Evolutionary conservation across 805 yeast species (phyloP).

Genomic region (Candida orba): DNA sequence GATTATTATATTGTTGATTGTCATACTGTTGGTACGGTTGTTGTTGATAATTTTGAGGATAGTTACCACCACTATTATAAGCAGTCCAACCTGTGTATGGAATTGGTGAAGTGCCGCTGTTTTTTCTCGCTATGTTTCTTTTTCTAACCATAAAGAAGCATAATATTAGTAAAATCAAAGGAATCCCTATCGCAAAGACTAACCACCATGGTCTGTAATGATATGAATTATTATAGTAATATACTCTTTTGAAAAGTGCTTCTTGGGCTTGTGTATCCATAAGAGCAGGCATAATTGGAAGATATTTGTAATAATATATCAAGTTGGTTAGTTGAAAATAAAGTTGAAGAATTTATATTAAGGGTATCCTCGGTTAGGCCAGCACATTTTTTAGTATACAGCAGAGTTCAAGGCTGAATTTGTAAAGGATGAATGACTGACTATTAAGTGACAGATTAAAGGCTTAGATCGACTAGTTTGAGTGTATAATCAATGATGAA

Average conservation of each 20-base stretch:
- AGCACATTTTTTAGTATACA: too few relatives aligned
- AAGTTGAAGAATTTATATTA: not conserved
- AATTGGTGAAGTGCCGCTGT: slow-evolving; percentile 12
- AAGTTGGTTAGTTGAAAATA: not conserved
- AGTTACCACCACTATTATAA: slow-evolving; percentile 1
- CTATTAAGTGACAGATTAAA: too few relatives aligned
- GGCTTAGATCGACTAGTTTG: too few relatives aligned
- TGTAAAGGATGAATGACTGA: too few relatives aligned
- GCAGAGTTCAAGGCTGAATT: too few relatives aligned
- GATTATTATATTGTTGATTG: not conserved
- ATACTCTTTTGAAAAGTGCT: not conserved
- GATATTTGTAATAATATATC: too few relatives aligned
- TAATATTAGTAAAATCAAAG: slow-evolving; percentile 2
- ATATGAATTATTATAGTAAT: not conserved
- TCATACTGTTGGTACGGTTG: not conserved
- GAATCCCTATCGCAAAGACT: slow-evolving; percentile 13
- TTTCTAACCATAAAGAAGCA: slow-evolving; percentile 8
- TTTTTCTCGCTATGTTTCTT: slow-evolving; percentile 13
- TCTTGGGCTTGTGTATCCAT: not conserved
- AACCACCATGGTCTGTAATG: slow-evolving; percentile 16
- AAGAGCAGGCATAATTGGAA: slow-evolving; percentile 1
- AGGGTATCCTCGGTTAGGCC: too few relatives aligned
- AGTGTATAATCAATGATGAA: too few relatives aligned
- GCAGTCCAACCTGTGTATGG: slow-evolving; percentile 22
- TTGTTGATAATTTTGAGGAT: slow-evolving; percentile 8